Base-by-base conservation (phyloP, 257 asterid genomes). In the Nicotiana tabacum region DNA sequence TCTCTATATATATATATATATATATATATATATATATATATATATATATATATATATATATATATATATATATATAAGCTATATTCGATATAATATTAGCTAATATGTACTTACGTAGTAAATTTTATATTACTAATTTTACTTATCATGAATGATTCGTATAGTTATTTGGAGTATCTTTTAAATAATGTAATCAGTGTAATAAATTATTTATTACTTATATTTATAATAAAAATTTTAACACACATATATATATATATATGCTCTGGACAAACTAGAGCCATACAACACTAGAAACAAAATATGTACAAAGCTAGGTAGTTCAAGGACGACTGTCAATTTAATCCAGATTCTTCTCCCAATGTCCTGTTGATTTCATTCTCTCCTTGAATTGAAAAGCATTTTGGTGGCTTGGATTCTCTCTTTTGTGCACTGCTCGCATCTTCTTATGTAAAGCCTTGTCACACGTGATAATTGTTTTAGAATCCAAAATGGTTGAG, bases 351-450 rank as follows among this genome's bases (percentile, higher is more conserved):
- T 83, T 83, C 89, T 83, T 53, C 69, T 51, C 46, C 77, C 55
- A 74, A 66, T 51, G 58, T 55, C 39, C 60, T 21, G 27, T 66
- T 43, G 13, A 65, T 30, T 21, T 79, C 66, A 84, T 81, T 82
- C 70, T 83, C 78, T 77, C 78, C 84, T 48, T 16, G 64, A 80
- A 17, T 68, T 33, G 21, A 33, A 80, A 78, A 61, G 58, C 86
- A 8, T 85, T 85, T 80, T 84, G 83, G 84, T 83, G 86, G 69
- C 68, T 81, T 74, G 15, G 83, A 83, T 86, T 83, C 87, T 62
- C 33, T 64, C 67, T 70, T 10, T 77, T 80, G 37, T 55, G 21
- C 68, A 2, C 12, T 43, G 12, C 51, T 9, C 51, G 51, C 51
- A 43, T 43, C 48, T 43, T 35, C 81, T 65, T 66, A 2, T 13